Conservation (phyloP, 1,284 basidiomycete species). For the Malassezia equina region DNA sequence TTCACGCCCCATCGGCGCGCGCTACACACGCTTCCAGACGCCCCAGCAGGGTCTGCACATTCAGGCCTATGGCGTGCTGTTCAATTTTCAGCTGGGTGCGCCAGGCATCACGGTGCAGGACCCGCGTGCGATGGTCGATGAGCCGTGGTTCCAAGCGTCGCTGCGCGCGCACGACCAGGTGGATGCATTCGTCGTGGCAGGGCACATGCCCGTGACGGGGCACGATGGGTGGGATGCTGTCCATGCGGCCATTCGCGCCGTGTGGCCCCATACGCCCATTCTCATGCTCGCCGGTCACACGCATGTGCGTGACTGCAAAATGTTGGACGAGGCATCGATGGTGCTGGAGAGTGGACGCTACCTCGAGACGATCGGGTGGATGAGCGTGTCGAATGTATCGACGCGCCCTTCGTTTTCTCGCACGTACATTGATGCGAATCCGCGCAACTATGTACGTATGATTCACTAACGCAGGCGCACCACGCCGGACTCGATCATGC, state of each 20-base stretch:
- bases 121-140: constrained; percentile 36
- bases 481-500: constrained; percentile 23
- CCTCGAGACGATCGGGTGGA: constrained; percentile 30
- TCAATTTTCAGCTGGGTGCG: constrained; percentile 37
- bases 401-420: constrained; percentile 47
- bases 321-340: constrained; percentile 33
- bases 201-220: constrained; percentile 42
- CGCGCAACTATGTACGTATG: constrained; percentile 39
- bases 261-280: constrained; percentile 38
- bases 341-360: constrained; percentile 43
- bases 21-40: constrained; percentile 30
- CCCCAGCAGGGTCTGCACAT: constrained; percentile 28
- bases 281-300: constrained; percentile 42
- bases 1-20: constrained; percentile 32
- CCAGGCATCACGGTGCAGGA: constrained; percentile 29
- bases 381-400: constrained; percentile 24
- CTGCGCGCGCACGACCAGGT: constrained; percentile 22
- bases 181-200: constrained; percentile 40
- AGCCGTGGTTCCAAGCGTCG: constrained; percentile 39
- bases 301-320: constrained; percentile 41
- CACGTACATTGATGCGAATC: constrained; percentile 52
- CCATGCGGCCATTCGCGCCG: constrained; percentile 27
- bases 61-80: constrained; percentile 39
- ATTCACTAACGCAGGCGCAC: constrained; percentile 7
- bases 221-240: constrained; percentile 33